Evolutionary conservation across 2,329 filamentous ascomycete genomes (phyloP).

Genomic region (Westerdykella ornata): DNA sequence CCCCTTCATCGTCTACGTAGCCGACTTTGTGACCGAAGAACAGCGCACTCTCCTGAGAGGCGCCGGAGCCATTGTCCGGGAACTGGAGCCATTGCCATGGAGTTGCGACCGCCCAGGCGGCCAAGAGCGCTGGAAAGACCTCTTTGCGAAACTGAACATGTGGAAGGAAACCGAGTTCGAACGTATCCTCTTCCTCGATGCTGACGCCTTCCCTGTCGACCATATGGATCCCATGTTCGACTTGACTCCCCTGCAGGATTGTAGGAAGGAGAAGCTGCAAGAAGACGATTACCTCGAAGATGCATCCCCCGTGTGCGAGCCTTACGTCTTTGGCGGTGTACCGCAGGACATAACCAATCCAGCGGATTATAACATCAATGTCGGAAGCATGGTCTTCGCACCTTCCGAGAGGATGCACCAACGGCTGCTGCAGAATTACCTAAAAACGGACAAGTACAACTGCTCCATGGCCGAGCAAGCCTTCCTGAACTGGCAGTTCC

Average conservation of each 20-base stretch:
- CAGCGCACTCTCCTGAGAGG: constrained; percentile 27
- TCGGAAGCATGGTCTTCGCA: constrained; percentile 28
- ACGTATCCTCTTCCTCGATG: constrained; percentile 30
- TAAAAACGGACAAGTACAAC: constrained; percentile 26
- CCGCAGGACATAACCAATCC: constrained; percentile 14
- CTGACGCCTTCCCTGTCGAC: constrained; percentile 27
- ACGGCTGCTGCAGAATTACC: constrained; percentile 28
- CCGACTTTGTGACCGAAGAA: constrained; percentile 24
- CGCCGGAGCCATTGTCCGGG: constrained; percentile 29
- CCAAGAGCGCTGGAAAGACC: constrained; percentile 27
- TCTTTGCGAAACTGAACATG: constrained; percentile 35
- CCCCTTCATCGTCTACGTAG: constrained; percentile 33
- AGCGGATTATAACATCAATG: constrained; percentile 22
- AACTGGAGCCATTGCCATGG: constrained; percentile 26
- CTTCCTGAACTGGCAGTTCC: constrained; percentile 32
- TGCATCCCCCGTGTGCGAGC: constrained; percentile 21
- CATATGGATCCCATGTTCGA: constrained; percentile 30
- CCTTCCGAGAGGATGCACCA: constrained; percentile 26
- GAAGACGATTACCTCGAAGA: constrained; percentile 20
- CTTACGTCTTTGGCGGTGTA: constrained; percentile 25
- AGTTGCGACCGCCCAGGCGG: constrained; percentile 18
- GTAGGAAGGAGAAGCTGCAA: constrained; percentile 16
- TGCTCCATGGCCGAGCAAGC: constrained; percentile 30
- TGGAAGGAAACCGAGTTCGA: constrained; percentile 29
- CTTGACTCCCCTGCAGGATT: constrained; percentile 14